Evolutionary conservation across 2,329 filamentous ascomycete genomes (phyloP).

Genomic region (Lomentospora prolificans): DNA sequence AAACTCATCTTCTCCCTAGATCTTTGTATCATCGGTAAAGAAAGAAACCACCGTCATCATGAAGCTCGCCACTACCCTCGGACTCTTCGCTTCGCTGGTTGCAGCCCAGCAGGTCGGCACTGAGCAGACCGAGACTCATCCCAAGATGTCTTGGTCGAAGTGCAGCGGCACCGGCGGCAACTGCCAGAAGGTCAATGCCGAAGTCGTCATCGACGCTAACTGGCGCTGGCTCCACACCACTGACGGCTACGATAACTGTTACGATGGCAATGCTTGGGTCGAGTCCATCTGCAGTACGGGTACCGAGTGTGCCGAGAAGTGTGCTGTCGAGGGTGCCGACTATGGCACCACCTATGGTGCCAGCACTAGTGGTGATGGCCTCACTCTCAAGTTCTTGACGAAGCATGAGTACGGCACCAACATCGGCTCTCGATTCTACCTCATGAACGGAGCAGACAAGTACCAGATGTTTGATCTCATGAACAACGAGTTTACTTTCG

Average conservation of each 20-base stretch:
- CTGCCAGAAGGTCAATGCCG: constrained; percentile 30
- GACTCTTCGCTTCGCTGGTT: constrained; percentile 19
- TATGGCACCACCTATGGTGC: constrained; percentile 36
- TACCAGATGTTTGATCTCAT: constrained; percentile 53
- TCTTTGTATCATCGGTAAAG: not conserved
- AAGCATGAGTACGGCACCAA: constrained; percentile 31
- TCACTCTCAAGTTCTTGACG: constrained; percentile 42
- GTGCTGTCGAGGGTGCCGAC: constrained; percentile 35
- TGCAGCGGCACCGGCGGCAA: constrained; percentile 28
- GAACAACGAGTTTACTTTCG: constrained; percentile 55
- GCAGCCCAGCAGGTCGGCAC: constrained; percentile 32
- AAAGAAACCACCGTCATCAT: not conserved
- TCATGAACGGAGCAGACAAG: constrained; percentile 42
- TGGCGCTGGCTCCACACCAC: constrained; percentile 43
- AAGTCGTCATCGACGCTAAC: constrained; percentile 40
- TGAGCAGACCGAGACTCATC: constrained; percentile 27
- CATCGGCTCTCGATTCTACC: constrained; percentile 42
- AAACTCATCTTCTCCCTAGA: not conserved
- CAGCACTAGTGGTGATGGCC: constrained; percentile 30
- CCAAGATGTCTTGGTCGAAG: constrained; percentile 30
- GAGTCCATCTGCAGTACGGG: constrained; percentile 26
- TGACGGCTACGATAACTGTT: constrained; percentile 33
- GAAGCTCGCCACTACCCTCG: constrained; percentile 3
- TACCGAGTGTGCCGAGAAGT: constrained; percentile 31
- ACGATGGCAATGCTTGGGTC: constrained; percentile 30